Base-by-base conservation (phyloP, 2,329 filamentous ascomycete species). In the Colletotrichum lindemuthianum region DNA sequence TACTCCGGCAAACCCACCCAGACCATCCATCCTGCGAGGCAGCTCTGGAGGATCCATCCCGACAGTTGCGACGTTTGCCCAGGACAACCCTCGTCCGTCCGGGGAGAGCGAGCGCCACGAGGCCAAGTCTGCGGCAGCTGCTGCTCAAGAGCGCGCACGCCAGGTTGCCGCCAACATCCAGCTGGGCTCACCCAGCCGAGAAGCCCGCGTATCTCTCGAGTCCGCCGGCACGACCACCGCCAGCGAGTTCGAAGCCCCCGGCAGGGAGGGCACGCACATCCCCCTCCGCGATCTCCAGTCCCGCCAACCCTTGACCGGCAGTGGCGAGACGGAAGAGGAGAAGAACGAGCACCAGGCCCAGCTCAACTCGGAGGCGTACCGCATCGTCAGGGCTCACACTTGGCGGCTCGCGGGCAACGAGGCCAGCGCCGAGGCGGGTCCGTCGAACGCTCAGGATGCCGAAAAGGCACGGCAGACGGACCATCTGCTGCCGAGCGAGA, bases 361-460 rank as follows among this genome's bases (percentile, higher is more conserved):
- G 13, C 63, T 70, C 51, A 76, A 73, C 34, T 72, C 74, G 0
- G 79, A 80, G 57, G 80, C 79, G 0, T 79, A 76, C 61, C 74
- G 80, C 37, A 75, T 83, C 12, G 80, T 82, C 16, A 75, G 76
- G 61, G 72, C 79, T n/a, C 80, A 83, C 67, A 78, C 78, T 4
- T 70, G 71, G 39, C 69, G 71, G 9, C 69, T 71, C 24, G 50
- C 66, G 10, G 52, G 51, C 3, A 53, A 24, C 24, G 24, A 57
- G 33, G 12, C 52, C 5, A 34, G 50, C 41, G 24, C 43, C 50
- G 34, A 57, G n/a, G 44, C 66, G 41, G 63, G 63, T 3, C 63
- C 63, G 7, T 65, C 63, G 2, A 65, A 65, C 12, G 56, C 40
- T 11, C 51, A 60, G n/a, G 49, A 53, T 9, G 47, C 64, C 33